Base-by-base conservation (phyloP, 164 flowering plant species). In the Umbellularia californica region DNA sequence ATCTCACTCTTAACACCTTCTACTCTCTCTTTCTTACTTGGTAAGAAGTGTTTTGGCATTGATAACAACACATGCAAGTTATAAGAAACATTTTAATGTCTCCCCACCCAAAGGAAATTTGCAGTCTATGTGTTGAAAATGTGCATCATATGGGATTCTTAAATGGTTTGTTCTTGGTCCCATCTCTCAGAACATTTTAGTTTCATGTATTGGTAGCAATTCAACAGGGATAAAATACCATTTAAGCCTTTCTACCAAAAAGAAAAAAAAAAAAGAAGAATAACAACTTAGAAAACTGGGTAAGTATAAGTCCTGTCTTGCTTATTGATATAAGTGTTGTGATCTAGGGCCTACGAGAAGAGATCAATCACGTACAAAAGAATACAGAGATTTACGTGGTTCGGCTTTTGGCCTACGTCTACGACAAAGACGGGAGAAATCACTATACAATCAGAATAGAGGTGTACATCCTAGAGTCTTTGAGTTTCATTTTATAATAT, bases 91-190 rank as follows among this genome's bases (percentile, higher is more conserved):
- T 68, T 68, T 30, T 33, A 68, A 68, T 68, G 20, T 68, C 70
- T 68, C 70, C 50, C 11, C 17, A 41, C 11, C 70, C 50, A 68
- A 12, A 7, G 15, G 70, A 28, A 28, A 13, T 28, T 30, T 6
- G 33, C 50, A 17, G 13, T 33, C 70, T 15, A 68, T 28, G 47
- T 20, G 58, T 69, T 50, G 58, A 69, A n/a, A 47, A 69, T 69
- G 71, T 69, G 58, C 52, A 47, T 50, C 6, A n/a, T 19, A n/a
- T 69, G 58, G 71, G 55, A 41, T 69, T 69, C 71, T 69, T 69
- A 20, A 69, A 69, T 41, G 15, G 55, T 47, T 17, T 41, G 9
- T 12, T 68, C 35, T 14, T 30, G 13, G n/a, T 7, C 30, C 47
- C 47, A 27, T 64, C 13, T 64, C 28, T 64, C 10, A 9, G 3